These are phyloP conservation scores for Uncinocarpus reesii DNA, from an alignment of 2,329 filamentous ascomycete genomes.

Conservation along the genomic window DNA sequence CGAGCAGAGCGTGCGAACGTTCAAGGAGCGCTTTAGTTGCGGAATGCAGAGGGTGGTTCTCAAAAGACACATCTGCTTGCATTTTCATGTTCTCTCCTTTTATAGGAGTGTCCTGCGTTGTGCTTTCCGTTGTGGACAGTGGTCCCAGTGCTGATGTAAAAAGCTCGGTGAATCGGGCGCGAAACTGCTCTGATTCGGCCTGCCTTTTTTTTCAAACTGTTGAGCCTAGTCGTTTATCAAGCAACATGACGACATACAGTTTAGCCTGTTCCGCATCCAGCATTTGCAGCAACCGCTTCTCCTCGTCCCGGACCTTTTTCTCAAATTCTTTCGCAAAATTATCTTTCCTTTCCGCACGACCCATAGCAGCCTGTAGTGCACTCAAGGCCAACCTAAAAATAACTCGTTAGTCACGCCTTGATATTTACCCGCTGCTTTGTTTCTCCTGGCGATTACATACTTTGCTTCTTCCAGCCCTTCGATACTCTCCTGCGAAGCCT, in stretches of 20 bases:
- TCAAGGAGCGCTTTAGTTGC: conserved; percentile 12
- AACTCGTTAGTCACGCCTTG: too few relatives aligned
- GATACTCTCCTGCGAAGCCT: conserved; percentile 9
- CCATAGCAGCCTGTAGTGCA: conserved; percentile 16
- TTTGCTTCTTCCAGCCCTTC: conserved; percentile 13
- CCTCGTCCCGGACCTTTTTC: conserved; percentile 14
- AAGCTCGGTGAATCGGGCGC: conserved; percentile 11
- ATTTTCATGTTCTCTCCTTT: neutral
- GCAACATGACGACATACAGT: conserved; percentile 12
- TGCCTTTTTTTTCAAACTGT: conserved; percentile 2
- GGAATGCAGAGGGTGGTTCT: conserved; percentile 12
- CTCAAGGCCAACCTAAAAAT: conserved; percentile 14
- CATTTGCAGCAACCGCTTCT: conserved; percentile 14
- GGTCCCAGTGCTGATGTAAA: conserved; percentile 13
- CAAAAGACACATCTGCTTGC: neutral
- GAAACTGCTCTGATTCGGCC: conserved; percentile 14
- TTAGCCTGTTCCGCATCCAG: conserved; percentile 13
- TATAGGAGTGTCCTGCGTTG: neutral
- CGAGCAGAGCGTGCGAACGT: conserved; percentile 10
- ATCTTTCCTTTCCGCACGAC: conserved; percentile 16
- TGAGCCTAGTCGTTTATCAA: neutral
- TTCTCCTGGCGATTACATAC: neutral
- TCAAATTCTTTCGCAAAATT: conserved; percentile 17
- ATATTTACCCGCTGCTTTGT: neutral
- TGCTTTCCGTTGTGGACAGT: conserved; percentile 4